Evolutionary conservation across 768 basidiomycete species (phyloP).

Genomic region (Melanogaster broomeanus): DNA sequence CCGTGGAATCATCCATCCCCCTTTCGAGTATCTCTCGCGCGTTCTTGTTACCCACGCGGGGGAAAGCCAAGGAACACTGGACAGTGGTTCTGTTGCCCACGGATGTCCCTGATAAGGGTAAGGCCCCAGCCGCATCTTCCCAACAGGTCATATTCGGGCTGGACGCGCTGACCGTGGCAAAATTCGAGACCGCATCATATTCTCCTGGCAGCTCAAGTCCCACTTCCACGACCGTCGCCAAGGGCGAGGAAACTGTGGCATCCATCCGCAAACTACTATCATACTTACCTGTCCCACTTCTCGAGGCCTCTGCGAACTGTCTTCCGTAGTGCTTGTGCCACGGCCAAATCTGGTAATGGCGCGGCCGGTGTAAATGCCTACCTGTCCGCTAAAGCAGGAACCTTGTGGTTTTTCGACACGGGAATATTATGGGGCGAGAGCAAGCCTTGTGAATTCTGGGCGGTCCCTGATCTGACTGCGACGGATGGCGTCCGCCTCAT

Average conservation of each 20-base stretch:
- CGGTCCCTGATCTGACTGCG: constrained; percentile 55
- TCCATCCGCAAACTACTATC: constrained; percentile 53
- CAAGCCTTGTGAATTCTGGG: constrained; percentile 79
- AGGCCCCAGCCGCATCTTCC: constrained; percentile 35
- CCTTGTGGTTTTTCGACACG: constrained; percentile 67
- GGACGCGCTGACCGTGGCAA: constrained; percentile 53
- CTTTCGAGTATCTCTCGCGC: constrained; percentile 54
- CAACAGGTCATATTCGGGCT: constrained; percentile 71
- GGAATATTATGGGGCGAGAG: constrained; percentile 77
- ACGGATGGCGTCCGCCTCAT: constrained; percentile 55
- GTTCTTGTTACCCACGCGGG: constrained; percentile 75
- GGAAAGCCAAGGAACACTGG: constrained; percentile 73
- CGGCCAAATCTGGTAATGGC: constrained; percentile 36
- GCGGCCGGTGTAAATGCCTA: constrained; percentile 70
- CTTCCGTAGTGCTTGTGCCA: constrained; percentile 57
- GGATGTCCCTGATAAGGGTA: constrained; percentile 51
- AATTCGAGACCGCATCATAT: constrained; percentile 47
- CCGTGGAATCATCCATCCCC: constrained; percentile 51
- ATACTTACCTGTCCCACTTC: constrained; percentile 43
- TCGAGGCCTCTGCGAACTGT: constrained; percentile 50
- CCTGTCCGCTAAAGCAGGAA: constrained; percentile 69
- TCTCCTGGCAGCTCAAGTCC: constrained; percentile 18
- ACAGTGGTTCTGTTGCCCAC: constrained; percentile 63
- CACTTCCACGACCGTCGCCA: constrained; percentile 39
- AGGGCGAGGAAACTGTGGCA: constrained; percentile 55